phyloP scores from a whole-genome alignment of 805 yeast species.

The Cephaloascus fragrans region DNA sequence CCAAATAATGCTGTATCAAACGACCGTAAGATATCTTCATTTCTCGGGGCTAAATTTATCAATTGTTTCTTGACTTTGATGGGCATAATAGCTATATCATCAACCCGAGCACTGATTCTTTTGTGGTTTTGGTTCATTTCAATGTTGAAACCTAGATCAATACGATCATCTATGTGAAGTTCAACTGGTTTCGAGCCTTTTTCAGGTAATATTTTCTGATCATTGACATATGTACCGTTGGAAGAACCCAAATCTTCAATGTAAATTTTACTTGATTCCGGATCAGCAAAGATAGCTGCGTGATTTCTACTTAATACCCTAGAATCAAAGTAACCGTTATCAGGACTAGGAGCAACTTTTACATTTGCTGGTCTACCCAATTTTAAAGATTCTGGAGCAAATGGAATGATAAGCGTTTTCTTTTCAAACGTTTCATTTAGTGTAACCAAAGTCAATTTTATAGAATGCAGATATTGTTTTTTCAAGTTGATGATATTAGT shows the following conservation, averaged over 20 bases:
- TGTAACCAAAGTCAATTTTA: constrained; percentile 64
- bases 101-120: constrained; percentile 78
- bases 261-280: constrained; percentile 52
- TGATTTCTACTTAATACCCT: constrained; percentile 89
- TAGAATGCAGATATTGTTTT: constrained; percentile 8
- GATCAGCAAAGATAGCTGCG: constrained; percentile 79
- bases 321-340: constrained; percentile 91
- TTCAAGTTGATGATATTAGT: neutral
- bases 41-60: constrained; percentile 12
- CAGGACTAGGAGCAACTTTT: constrained; percentile 44
- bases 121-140: constrained; percentile 53
- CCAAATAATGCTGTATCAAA: constrained; percentile 58
- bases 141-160: constrained; percentile 92
- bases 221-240: constrained; percentile 91
- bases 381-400: constrained; percentile 71
- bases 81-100: constrained; percentile 54
- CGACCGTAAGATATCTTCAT: constrained; percentile 12
- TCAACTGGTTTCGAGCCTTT: constrained; percentile 40
- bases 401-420: constrained; percentile 73
- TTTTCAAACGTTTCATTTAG: constrained; percentile 75
- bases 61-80: constrained; percentile 17
- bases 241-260: constrained; percentile 83
- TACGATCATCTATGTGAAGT: constrained; percentile 68
- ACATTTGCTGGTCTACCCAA: constrained; percentile 85
- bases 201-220: constrained; percentile 52